Evolutionary conservation across 768 basidiomycete genomes (phyloP).

Genomic region (Lactifluus pinguis): DNA sequence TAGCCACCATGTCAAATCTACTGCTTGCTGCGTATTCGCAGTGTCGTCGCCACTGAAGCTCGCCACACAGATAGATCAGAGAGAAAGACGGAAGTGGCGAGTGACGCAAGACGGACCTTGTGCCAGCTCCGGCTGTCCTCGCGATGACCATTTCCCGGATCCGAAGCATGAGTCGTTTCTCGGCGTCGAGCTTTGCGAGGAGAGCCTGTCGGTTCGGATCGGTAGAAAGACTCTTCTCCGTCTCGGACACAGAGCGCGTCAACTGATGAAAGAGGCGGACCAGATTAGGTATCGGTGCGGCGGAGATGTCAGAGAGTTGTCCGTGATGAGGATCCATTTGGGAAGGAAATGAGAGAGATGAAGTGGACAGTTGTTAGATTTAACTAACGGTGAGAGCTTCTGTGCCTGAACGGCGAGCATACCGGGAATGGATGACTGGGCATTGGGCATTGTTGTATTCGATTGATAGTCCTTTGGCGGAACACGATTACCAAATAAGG

Average conservation of each 20-base stretch:
- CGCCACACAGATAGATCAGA: not conserved
- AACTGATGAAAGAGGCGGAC: not conserved
- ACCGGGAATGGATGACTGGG: no score
- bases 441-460: no score
- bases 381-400: no score
- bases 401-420: no score
- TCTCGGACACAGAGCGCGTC: not conserved
- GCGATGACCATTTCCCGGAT: not conserved
- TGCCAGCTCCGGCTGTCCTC: not conserved
- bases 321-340: slow-evolving; percentile 4
- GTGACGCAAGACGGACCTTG: no score
- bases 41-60: not conserved
- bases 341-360: not conserved
- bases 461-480: no score
- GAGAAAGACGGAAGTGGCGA: no score
- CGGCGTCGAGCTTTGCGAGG: not conserved
- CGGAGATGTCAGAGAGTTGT: not conserved
- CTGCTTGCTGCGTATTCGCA: not conserved
- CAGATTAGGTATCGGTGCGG: not conserved
- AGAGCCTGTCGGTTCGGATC: not conserved
- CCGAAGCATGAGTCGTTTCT: not conserved
- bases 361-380: no score
- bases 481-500: no score
- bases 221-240: not conserved
- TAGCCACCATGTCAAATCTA: not conserved